Base-by-base conservation (phyloP, 441 rosid species). In the Geranium incanum region DNA sequence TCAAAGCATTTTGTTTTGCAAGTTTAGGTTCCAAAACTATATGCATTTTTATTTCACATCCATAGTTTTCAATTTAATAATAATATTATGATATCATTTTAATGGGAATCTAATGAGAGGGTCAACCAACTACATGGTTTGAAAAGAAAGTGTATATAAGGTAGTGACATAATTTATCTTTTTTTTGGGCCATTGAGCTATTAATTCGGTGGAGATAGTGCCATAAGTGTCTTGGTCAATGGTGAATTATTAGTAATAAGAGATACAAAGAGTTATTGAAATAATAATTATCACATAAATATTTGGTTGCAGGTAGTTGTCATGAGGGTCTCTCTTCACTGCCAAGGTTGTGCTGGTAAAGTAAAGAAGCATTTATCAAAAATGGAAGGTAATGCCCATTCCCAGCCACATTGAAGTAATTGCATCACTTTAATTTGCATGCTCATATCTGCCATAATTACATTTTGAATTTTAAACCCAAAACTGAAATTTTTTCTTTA, bases 261-360 rank as follows among this genome's bases (percentile, higher is more conserved):
- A 50, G 59, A 11, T 13, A n/a, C 59, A 50, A 50, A 15, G 4
- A 13, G 4, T 4, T 1, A 11, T 50, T 50, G 59, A 50, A 50
- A 13, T 50, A 11, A 50, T 11, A 50, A 50, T 13, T 15, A 50
- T 13, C 15, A 67, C 66, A 19, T 36, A 15, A 38, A 52, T 36
- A 5, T 33, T 28, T 67, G 63, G 16, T 48, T 70, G 62, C 82
- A 88, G 93, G 89, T 85, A 28, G 89, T 88, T 39, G 89, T 86
- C 3, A 84, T 88, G 91, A 28, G 88, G 73, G 93, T 88, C 60
- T 78, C 91, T 18, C 75, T 88, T 70, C 89, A 88, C 77, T 88
- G 93, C 68, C 88, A 88, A 79, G 93, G 93, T 15, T 88, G 93
- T 66, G 93, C 88, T 59, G 85, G 84, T 4, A 85, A 86, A 78